Evolutionary conservation across 306 rosid species (phyloP), one percentile per base, ranked within the genome.

Genomic region (Sindora glabra): DNA sequence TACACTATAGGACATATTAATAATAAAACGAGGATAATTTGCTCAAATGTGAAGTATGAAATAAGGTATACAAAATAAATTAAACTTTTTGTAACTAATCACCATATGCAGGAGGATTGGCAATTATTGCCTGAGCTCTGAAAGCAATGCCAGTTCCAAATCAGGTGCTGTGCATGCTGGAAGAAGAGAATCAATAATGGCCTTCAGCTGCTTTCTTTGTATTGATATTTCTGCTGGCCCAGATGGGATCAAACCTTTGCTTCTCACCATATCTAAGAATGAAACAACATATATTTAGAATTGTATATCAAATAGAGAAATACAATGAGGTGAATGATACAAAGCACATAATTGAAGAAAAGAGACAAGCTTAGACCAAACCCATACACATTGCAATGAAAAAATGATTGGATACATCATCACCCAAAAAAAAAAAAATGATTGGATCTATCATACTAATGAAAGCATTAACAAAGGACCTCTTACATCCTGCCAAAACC

Each of bases 101-200:
- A 89, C 99, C 99, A 72, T 78, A 92, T 41, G 90, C 95, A 64
- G 96, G 95, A 78, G 95, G 94, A 56, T 92, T 92, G 67, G 96
- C 96, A 80, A 92, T 89, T 71, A 92, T 89, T 64, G 99, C 94
- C 73, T 89, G 99, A 48, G 95, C 95, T 65, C 76, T 80, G 72
- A 92, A 92, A 51, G 94, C 83, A 57, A 39, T 52, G n/a, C 86
- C 85, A 22, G 95, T 89, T 92, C 96, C 17, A 70, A 52, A 80
- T 86, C 95, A 60, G 99, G 89, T 61, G 78, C 95, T 1, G 95
- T 92, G 76, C 99, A 92, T 32, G 99, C 99, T 29, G 96, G 99
- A 72, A 80, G 99, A 74, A 86, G 84, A 76, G 99, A 89, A 63
- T 92, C 89, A 42, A 83, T 83, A 72, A 92, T 84, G 55, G 74